These are phyloP conservation scores for Rugosomyces carneus DNA, from an alignment of 1,284 basidiomycete species.

Conservation along the genomic window DNA sequence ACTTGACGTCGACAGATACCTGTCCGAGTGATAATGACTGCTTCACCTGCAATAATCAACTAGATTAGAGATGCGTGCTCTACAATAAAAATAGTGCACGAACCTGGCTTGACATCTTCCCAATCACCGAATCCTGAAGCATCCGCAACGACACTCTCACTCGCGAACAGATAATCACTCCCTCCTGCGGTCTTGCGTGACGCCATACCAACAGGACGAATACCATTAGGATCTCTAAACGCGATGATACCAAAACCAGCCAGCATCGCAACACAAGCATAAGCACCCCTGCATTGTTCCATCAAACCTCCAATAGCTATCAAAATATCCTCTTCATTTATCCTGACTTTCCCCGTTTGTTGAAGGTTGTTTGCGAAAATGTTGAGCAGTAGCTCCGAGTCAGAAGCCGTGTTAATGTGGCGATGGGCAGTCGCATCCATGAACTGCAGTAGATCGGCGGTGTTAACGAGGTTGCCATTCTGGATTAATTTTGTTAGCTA, in stretches of 20 bases:
- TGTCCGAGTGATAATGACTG: constrained; percentile 88
- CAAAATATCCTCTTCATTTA: constrained; percentile 99
- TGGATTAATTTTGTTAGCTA: constrained; percentile 28
- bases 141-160: constrained; percentile 95
- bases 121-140: constrained; percentile 88
- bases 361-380: constrained; percentile 98
- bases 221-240: constrained; percentile 99
- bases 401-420: constrained; percentile 98
- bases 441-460: constrained; percentile 76
- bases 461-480: constrained; percentile 99
- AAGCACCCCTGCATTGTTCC: constrained; percentile 86
- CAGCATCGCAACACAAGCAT: constrained; percentile 97
- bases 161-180: constrained; percentile 87
- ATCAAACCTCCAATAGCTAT: constrained; percentile 89
- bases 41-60: constrained; percentile 59
- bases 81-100: constrained; percentile 17
- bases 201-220: constrained; percentile 87
- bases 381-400: constrained; percentile 96
- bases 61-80: constrained; percentile 8
- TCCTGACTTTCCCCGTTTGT: constrained; percentile 97
- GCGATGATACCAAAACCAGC: constrained; percentile 98
- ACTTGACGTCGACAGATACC: constrained; percentile 73
- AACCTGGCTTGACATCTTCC: constrained; percentile 91
- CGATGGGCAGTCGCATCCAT: constrained; percentile 97
- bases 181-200: constrained; percentile 53